Evolutionary conservation across 2,329 filamentous ascomycete genomes (phyloP).

Genomic region (Paracoccidioides brasiliensis): DNA sequence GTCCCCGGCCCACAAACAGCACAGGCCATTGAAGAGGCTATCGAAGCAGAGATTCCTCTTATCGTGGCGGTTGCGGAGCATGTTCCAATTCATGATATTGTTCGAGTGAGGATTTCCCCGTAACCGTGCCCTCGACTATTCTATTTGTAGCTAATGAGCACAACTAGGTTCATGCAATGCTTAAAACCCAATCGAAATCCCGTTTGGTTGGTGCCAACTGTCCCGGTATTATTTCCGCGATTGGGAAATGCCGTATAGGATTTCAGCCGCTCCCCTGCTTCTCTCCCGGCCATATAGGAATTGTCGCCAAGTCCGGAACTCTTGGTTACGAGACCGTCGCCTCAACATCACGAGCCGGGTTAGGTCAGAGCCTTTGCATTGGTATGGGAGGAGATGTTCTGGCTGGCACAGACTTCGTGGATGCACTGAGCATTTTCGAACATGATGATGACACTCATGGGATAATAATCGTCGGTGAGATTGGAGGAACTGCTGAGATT

Average conservation of each 20-base stretch:
- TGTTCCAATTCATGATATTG: slow-evolving; percentile 64
- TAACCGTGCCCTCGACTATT: slow-evolving; percentile 4
- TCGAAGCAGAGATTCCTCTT: slow-evolving; percentile 63
- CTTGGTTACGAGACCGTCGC: slow-evolving; percentile 70
- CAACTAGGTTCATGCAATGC: slow-evolving; percentile 50
- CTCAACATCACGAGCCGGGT: slow-evolving; percentile 56
- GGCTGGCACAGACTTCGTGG: slow-evolving; percentile 60
- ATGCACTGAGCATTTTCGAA: slow-evolving; percentile 54
- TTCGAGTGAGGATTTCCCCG: slow-evolving; percentile 41
- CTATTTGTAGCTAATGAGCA: slow-evolving; percentile 5
- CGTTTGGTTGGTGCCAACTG: slow-evolving; percentile 69
- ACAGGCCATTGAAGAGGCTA: slow-evolving; percentile 63
- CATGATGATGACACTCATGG: slow-evolving; percentile 55
- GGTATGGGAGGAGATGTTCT: slow-evolving; percentile 66
- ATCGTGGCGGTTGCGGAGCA: slow-evolving; percentile 71
- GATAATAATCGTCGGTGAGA: slow-evolving; percentile 59
- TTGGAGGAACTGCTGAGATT: slow-evolving; percentile 56
- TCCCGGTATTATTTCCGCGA: slow-evolving; percentile 64
- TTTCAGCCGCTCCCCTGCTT: slow-evolving; percentile 68
- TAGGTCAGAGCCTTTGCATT: slow-evolving; percentile 65
- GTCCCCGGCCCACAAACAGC: slow-evolving; percentile 63
- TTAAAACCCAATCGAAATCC: slow-evolving; percentile 57
- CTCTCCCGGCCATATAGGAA: slow-evolving; percentile 54
- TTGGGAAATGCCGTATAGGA: slow-evolving; percentile 56
- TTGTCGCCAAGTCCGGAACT: slow-evolving; percentile 69